Base-by-base conservation (phyloP, 805 yeast genomes). In the Saturnispora gosingensis region DNA sequence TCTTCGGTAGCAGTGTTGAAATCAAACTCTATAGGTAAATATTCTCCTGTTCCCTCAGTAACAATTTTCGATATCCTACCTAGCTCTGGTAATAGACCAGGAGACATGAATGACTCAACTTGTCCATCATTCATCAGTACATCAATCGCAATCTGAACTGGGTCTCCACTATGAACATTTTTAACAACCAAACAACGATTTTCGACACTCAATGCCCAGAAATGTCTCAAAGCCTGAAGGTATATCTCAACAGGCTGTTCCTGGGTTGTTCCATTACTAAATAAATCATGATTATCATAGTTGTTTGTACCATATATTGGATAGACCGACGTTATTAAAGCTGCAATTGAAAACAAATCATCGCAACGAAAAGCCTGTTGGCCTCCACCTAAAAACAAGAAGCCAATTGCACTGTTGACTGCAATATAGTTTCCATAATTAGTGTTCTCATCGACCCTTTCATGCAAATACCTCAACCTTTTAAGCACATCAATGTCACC, bases 331-430 rank as follows among this genome's bases (percentile, higher is more conserved):
- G 88, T 76, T 0, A 88, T 68, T 58, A 93, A 72, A 3, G 83
- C 66, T 0, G 90, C 95, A 50, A 82, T 70, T 2, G 88, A 80
- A 59, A 84, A 71, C 51, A 79, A 75, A 3, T 85, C 77, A 7
- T 67, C 59, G 16, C 73, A 75, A 38, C 79, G 74, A 53, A 93
- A 77, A 0, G 95, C 89, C 65, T 81, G 88, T 63, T 88, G 97
- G 0, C 98, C 97, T 1, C 96, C 93, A 0, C 97, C 97, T 36
- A 93, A 65, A 62, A 91, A 90, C 50, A 91, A 70, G 59, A 91
- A 81, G 2, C 99, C 99, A 38, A 93, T 67, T 0, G 95, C 86
- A 72, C 87, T 76, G 59, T 86, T 88, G 1, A 82, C 72, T 0
- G 90, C 86, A 81, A 85, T 80, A 60, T 78, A 86, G 53, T 81